Conservation (phyloP, 352 stramenopile genomes). For the Phytophthora lateralis region DNA sequence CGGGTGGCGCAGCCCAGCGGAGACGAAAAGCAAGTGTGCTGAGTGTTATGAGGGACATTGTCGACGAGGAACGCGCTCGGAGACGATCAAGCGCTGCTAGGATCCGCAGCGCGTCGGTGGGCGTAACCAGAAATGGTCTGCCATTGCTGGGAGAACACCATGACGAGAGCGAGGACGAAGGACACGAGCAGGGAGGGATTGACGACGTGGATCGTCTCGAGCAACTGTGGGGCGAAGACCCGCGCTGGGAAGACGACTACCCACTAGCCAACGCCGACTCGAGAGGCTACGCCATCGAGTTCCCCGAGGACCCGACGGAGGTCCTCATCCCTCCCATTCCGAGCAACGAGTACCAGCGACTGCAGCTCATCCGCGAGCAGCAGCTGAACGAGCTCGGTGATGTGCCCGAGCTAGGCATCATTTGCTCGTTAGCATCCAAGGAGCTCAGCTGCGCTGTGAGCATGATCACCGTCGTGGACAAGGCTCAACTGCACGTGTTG, state of each 20-base stretch:
- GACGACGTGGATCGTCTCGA: slow-evolving; percentile 28
- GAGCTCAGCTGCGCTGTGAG: slow-evolving; percentile 62
- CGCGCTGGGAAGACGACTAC: slow-evolving; percentile 37
- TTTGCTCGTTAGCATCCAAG: slow-evolving; percentile 61
- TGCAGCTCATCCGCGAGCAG: slow-evolving; percentile 51
- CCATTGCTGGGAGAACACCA: slow-evolving; percentile 22
- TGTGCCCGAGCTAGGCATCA: slow-evolving; percentile 69
- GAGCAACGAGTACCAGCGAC: slow-evolving; percentile 51
- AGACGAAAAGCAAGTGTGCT: slow-evolving; percentile 38
- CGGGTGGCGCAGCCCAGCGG: slow-evolving; percentile 27
- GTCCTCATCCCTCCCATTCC: slow-evolving; percentile 38
- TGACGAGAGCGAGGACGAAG: slow-evolving; percentile 18
- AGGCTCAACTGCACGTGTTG: slow-evolving; percentile 53
- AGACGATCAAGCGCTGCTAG: slow-evolving; percentile 30
- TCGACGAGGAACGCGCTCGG: slow-evolving; percentile 40
- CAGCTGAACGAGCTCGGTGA: slow-evolving; percentile 55
- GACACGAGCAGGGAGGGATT: slow-evolving; percentile 5
- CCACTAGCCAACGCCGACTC: slow-evolving; percentile 52
- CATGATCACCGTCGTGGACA: slow-evolving; percentile 67
- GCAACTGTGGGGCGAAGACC: slow-evolving; percentile 22
- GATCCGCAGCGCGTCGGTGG: slow-evolving; percentile 20
- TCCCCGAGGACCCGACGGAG: slow-evolving; percentile 37
- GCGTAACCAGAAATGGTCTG: slow-evolving; percentile 5
- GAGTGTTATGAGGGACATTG: slow-evolving; percentile 54
- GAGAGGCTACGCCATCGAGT: slow-evolving; percentile 51